Percentiles rank a stretch among this genome's conserved stretches.
phyloP scores from a whole-genome alignment of 1,284 basidiomycete species.

The Macrocystidia cucumis region DNA sequence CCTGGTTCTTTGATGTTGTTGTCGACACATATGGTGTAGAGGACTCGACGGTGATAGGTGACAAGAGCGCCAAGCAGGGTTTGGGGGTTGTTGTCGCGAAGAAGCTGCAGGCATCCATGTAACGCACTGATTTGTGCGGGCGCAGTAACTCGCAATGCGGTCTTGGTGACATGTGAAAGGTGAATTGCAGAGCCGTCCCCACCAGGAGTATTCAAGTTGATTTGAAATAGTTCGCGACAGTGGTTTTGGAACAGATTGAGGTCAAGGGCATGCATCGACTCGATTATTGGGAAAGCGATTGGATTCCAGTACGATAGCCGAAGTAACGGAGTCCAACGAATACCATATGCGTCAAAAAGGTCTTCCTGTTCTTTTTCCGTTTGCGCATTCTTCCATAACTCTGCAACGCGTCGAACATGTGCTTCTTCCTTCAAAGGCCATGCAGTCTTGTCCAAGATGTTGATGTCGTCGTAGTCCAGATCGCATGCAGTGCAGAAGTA shows the following conservation, averaged over 20 bases:
- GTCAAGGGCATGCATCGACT: slow-evolving; percentile 27
- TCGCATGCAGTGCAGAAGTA: slow-evolving; percentile 9
- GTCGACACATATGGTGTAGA: slow-evolving; percentile 14
- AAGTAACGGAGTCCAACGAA: slow-evolving; percentile 18
- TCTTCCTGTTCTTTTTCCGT: slow-evolving; percentile 7
- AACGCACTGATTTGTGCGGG: background rate
- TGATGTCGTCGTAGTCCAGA: slow-evolving; percentile 9
- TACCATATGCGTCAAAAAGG: slow-evolving; percentile 13
- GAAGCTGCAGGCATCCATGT: slow-evolving; percentile 7
- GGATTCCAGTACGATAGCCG: slow-evolving; percentile 28
- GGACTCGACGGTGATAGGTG: slow-evolving; percentile 8
- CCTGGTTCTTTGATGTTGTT: slow-evolving; percentile 8
- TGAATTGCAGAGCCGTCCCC: slow-evolving; percentile 12
- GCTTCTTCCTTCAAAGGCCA: slow-evolving; percentile 8
- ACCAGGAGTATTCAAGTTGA: slow-evolving; percentile 14
- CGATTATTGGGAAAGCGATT: slow-evolving; percentile 18
- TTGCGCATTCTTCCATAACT: slow-evolving; percentile 7
- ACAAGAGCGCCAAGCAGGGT: slow-evolving; percentile 9
- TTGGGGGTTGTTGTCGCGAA: slow-evolving; percentile 4
- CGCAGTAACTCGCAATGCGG: slow-evolving; percentile 1
- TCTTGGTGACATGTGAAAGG: background rate
- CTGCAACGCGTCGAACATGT: slow-evolving; percentile 5
- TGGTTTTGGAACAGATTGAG: slow-evolving; percentile 21
- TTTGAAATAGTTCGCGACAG: slow-evolving; percentile 17
- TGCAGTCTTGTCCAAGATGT: slow-evolving; percentile 6